Conservation (phyloP, 1,139 yeast genomes). For the Yamadazyma oceani region DNA sequence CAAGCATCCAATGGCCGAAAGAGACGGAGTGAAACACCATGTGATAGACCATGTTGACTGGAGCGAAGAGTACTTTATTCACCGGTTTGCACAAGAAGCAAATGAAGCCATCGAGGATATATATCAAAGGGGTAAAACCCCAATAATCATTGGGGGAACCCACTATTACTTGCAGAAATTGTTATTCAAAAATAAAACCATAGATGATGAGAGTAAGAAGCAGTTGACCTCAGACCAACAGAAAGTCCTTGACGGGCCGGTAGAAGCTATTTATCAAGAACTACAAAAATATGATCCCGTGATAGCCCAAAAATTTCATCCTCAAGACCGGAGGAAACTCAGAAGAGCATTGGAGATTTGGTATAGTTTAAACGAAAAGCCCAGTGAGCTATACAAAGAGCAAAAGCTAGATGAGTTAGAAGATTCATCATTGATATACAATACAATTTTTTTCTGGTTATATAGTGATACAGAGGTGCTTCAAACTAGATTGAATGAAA, state of each 20-base stretch:
- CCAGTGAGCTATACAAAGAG: constrained; percentile 67
- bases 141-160: constrained; percentile 94
- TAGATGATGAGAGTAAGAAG: constrained; percentile 27
- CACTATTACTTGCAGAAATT: constrained; percentile 86
- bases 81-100: constrained; percentile 77
- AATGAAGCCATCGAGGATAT: constrained; percentile 56
- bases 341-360: constrained; percentile 80
- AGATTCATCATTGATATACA: constrained; percentile 55
- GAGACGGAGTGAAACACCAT: constrained; percentile 78
- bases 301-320: constrained; percentile 83
- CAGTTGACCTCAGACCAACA: constrained; percentile 42
- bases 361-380: constrained; percentile 61
- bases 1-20: constrained; percentile 80
- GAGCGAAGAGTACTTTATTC: constrained; percentile 83
- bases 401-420: constrained; percentile 52
- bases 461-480: constrained; percentile 66
- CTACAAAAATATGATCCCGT: constrained; percentile 63
- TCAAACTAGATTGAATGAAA: constrained; percentile 61
- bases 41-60: constrained; percentile 81
- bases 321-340: constrained; percentile 79
- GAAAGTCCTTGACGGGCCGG: constrained; percentile 56
- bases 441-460: constrained; percentile 80
- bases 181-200: constrained; percentile 67
- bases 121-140: constrained; percentile 69
- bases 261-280: constrained; percentile 46